phyloP scores from a whole-genome alignment of 1,284 basidiomycete genomes.

The Athelia sp. region DNA sequence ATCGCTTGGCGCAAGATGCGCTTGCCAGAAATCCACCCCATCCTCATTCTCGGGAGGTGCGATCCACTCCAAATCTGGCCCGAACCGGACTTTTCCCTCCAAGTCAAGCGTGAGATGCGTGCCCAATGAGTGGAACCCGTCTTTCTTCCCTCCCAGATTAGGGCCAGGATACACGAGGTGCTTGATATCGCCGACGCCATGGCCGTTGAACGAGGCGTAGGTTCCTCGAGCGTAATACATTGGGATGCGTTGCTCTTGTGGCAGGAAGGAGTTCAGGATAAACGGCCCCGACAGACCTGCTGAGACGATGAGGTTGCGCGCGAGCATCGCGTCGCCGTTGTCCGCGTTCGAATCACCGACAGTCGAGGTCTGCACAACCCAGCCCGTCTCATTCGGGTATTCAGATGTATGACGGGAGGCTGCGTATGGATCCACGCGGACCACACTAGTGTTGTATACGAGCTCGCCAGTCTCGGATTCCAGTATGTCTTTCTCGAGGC shows the following conservation, averaged over 20 bases:
- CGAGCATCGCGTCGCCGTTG: conserved; percentile 73
- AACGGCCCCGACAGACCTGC: conserved; percentile 77
- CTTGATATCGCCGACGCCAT: conserved; percentile 60
- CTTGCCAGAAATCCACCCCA: conserved; percentile 72
- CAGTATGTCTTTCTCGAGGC: conserved; percentile 73
- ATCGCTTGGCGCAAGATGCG: conserved; percentile 65
- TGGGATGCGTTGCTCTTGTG: conserved; percentile 47
- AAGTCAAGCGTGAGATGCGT: conserved; percentile 91
- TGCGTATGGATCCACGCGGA: conserved; percentile 74
- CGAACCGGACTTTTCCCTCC: conserved; percentile 85
- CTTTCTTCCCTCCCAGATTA: conserved; percentile 45
- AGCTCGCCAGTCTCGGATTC: conserved; percentile 72
- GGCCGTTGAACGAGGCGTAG: conserved; percentile 84
- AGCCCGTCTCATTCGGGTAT: conserved; percentile 43
- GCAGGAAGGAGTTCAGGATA: conserved; percentile 70
- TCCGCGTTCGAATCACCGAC: conserved; percentile 23
- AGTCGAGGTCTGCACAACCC: conserved; percentile 69
- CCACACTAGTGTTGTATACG: conserved; percentile 79
- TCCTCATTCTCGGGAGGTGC: conserved; percentile 44
- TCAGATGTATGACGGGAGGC: conserved; percentile 10
- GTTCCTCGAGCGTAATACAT: conserved; percentile 80
- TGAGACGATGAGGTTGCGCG: conserved; percentile 82
- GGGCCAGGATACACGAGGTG: conserved; percentile 91
- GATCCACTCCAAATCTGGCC: conserved; percentile 92
- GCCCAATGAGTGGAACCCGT: conserved; percentile 77